Evolutionary conservation across 257 asterid genomes (phyloP), one percentile per base, ranked within the genome.

Genomic region (Nicotiana otophora): DNA sequence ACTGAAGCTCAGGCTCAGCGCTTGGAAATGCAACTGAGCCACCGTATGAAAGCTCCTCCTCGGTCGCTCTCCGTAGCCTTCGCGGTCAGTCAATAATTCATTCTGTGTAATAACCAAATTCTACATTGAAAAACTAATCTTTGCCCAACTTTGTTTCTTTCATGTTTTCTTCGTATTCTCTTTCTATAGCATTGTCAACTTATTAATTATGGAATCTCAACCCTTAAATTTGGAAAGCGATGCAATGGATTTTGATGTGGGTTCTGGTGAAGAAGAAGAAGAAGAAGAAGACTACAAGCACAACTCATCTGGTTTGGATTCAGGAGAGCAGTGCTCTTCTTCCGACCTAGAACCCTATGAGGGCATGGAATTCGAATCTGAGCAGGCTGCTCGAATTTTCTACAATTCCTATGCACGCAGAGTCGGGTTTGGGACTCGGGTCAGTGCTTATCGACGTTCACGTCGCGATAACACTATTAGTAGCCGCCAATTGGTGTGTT

Each of bases 281-380:
- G 58, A 53, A 36, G 77, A 30, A 30, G 77, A 10, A 11, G 42
- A 8, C 26, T 89, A 87, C 48, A 42, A 42, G 48, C 48, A 42
- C 48, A 42, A 1, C 11, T 42, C 48, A 42, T 42, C 48, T 42
- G 48, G 11, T 10, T 42, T 42, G 48, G 48, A 42, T 1, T 42
- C 48, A 42, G 46, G 93, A 92, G 80, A 90, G 87, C 48, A 85
- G 82, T 55, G 84, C 89, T 39, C 91, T 64, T 64, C 70, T 14
- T 90, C 86, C 58, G 97, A 92, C 69, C 93, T 95, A 8, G 99
- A 95, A 86, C 99, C 98, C 16, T 92, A 84, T 16, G 98, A 91
- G 78, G 97, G 97, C 31, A 95, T 95, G 96, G 99, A 95, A 68
- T 95, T 95, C 31, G 99, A 94, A 85, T 95, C 99, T 0, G 99